phyloP scores from a whole-genome alignment of 2,329 filamentous ascomycete species.

The Pseudohalonectria lignicola region DNA sequence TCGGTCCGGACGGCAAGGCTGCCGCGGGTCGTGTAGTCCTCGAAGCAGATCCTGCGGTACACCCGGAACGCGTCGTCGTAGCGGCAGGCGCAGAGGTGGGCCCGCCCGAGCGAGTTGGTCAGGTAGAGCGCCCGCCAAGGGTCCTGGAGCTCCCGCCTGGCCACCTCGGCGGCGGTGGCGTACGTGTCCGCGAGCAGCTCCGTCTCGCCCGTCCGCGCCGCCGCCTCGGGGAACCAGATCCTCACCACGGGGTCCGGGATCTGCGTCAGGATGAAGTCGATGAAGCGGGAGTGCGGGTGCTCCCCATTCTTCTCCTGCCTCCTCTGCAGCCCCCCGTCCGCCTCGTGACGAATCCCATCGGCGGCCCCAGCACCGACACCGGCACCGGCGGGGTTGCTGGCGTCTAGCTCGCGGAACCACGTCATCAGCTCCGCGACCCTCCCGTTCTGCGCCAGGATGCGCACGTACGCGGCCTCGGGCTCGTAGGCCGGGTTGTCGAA shows the following conservation, averaged over 20 bases:
- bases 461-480: constrained; percentile 1
- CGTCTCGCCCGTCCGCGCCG: constrained; percentile 1
- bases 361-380: too few species aligned
- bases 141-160: background rate
- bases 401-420: background rate
- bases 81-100: background rate
- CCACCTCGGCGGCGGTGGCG: background rate
- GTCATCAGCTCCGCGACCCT: background rate
- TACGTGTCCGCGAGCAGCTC: constrained; percentile 1
- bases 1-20: constrained; percentile 1
- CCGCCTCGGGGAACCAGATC: constrained; percentile 2
- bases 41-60: background rate
- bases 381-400: background rate
- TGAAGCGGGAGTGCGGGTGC: background rate
- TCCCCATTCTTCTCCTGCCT: background rate
- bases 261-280: constrained; percentile 3
- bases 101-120: constrained; percentile 1
- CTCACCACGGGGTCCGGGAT: background rate
- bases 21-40: constrained; percentile 1
- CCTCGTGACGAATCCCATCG: too few species aligned
- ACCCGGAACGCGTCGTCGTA: background rate
- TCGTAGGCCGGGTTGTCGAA: constrained; percentile 1
- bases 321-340: background rate
- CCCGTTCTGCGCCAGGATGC: constrained; percentile 1
- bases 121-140: constrained; percentile 2